phyloP scores from a whole-genome alignment of 108 stramenopile species.

The Cyclotella atomus region DNA sequence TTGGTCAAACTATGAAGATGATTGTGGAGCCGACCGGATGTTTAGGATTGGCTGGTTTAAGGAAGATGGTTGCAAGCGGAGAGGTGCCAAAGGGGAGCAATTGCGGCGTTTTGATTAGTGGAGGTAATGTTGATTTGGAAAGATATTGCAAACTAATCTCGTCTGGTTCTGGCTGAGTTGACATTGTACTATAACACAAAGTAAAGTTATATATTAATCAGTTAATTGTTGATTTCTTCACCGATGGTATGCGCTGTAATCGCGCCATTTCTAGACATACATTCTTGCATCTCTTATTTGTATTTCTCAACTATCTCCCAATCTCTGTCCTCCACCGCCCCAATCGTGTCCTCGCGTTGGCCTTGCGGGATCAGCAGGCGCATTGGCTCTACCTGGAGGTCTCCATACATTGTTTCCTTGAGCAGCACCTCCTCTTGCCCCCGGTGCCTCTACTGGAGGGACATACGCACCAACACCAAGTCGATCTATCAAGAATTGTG shows the following conservation, averaged over 20 bases:
- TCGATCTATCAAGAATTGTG: slow-evolving; percentile 82
- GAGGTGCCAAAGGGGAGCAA: slow-evolving; percentile 47
- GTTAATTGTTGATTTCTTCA: too few species aligned
- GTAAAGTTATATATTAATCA: too few species aligned
- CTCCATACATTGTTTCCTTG: slow-evolving; percentile 46
- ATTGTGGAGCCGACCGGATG: slow-evolving; percentile 68
- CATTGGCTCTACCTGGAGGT: slow-evolving; percentile 42
- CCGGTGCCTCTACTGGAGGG: slow-evolving; percentile 47
- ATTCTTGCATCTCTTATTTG: neutral
- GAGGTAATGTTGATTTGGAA: slow-evolving; percentile 70
- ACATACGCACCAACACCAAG: slow-evolving; percentile 83
- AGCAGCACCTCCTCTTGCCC: slow-evolving; percentile 24
- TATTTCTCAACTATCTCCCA: slow-evolving; percentile 24
- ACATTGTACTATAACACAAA: too few species aligned
- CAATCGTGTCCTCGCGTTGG: slow-evolving; percentile 46
- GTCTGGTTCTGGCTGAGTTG: too few species aligned
- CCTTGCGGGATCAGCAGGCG: slow-evolving; percentile 44
- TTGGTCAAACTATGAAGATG: slow-evolving; percentile 54
- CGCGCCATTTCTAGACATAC: too few species aligned
- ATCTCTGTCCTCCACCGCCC: slow-evolving; percentile 44
- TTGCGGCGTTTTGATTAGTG: slow-evolving; percentile 61
- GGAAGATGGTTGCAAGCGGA: slow-evolving; percentile 49
- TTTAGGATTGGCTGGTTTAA: slow-evolving; percentile 57
- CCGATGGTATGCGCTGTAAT: too few species aligned
- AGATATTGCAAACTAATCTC: slow-evolving; percentile 50